Evolutionary conservation across 108 stramenopile genomes (phyloP).

Genomic region (Poteriospumella lacustris): DNA sequence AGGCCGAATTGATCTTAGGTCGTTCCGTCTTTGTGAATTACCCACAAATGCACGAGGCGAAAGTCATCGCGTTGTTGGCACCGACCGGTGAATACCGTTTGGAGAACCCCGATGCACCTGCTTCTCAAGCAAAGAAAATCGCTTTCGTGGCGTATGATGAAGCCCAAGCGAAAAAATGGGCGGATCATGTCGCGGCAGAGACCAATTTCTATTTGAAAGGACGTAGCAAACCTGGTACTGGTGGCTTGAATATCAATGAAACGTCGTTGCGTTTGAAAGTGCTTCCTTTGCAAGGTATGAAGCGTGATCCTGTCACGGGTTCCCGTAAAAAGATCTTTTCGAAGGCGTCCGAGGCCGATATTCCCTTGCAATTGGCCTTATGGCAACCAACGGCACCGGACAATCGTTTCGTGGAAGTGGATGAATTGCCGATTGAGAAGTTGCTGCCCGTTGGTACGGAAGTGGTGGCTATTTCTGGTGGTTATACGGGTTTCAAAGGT

Average conservation of each 20-base stretch:
- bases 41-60: constrained; percentile 96
- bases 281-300: constrained; percentile 85
- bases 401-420: constrained; percentile 77
- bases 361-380: constrained; percentile 87
- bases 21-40: constrained; percentile 85
- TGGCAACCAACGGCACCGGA: constrained; percentile 83
- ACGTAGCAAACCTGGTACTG: constrained; percentile 42
- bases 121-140: constrained; percentile 25
- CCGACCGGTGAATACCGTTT: constrained; percentile 37
- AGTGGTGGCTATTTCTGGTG: constrained; percentile 65
- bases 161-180: constrained; percentile 32
- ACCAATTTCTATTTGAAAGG: constrained; percentile 69
- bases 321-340: constrained; percentile 81
- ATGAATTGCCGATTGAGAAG: constrained; percentile 59
- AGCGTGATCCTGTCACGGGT: constrained; percentile 72
- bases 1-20: constrained; percentile 63
- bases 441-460: constrained; percentile 68
- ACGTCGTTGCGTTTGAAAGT: constrained; percentile 74
- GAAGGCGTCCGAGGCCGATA: constrained; percentile 72
- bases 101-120: constrained; percentile 26
- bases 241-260: constrained; percentile 73
- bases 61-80: constrained; percentile 76
- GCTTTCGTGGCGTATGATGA: constrained; percentile 12
- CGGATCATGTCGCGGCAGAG: constrained; percentile 45
- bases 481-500: constrained; percentile 69